Base-by-base conservation (phyloP, 306 rosid genomes). In the Fragaria ananassa region DNA sequence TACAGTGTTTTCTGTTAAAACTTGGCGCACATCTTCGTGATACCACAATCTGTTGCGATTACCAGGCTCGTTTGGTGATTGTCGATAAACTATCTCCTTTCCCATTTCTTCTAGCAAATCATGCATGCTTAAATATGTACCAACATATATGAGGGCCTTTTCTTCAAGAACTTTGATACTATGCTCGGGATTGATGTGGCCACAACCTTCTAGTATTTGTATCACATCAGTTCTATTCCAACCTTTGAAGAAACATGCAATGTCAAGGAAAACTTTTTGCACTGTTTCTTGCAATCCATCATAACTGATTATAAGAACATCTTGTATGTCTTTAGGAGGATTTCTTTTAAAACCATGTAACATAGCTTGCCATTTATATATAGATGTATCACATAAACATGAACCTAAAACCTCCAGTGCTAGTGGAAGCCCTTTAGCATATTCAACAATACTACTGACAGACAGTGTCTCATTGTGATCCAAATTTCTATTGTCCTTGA, bases 31-130 rank as follows among this genome's bases (percentile, higher is more conserved):
- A n/a, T 42, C 35, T 27, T 67, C 17, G 8, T 49, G 54, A 49
- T 49, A 4, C 81, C 77, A 86, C 17, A 86, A 14, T 41, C 81
- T 86, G 35, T 60, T 73, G 1, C 81, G 78, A 58, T 70, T 74
- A 1, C 86, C 53, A 1, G 79, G 83, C 3, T 62, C 64, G 0
- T 49, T 17, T 11, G n/a, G 35, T 7, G 83, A 64, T 23, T 65
- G 83, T 65, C 10, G 31, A 53, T 78, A 39, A 68, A 72, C 82
- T 54, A 80, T 68, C 54, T 82, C 74, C 53, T 63, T 78, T 2
- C 88, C 90, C 41, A 84, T 46, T 66, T 82, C 79, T 71, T 84
- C 83, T 17, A 84, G n/a, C 53, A 84, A 83, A 61, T 86, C 83
- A 84, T 80, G 92, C 88, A 86, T 78, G 46, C 23, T 47, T 47